Conservation (phyloP, 441 rosid genomes). For the Populus hybrid region DNA sequence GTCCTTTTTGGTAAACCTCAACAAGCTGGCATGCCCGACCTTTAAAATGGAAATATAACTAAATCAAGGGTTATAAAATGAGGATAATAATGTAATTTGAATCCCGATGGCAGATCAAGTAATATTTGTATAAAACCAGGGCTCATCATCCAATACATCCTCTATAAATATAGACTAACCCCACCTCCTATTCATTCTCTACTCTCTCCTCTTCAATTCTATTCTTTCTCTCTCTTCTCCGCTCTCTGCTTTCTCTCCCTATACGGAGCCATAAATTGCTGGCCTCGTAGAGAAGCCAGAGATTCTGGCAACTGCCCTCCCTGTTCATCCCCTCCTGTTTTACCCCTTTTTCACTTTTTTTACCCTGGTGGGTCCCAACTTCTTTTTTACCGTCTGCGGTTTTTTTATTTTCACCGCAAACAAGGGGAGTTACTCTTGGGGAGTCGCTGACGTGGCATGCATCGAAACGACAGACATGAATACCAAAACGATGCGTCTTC, state of each 20-base stretch:
- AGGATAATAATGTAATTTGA: slow-evolving; percentile 26
- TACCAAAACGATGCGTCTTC: slow-evolving; percentile 95
- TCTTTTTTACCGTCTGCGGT: neutral
- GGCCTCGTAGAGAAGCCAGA: neutral
- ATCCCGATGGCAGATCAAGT: neutral
- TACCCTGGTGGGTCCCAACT: neutral
- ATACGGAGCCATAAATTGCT: neutral
- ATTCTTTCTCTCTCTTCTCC: neutral
- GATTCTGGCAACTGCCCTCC: neutral
- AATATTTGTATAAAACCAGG: neutral
- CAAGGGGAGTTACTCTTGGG: neutral
- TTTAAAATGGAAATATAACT: neutral
- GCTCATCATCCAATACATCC: slow-evolving; percentile 9
- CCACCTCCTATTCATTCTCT: neutral
- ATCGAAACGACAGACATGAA: slow-evolving; percentile 36
- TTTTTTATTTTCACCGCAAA: neutral
- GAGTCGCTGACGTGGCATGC: slow-evolving; percentile 72
- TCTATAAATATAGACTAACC: slow-evolving; percentile 38
- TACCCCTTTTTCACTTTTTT: neutral
- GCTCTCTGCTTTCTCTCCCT: no score
- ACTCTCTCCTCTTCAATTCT: neutral
- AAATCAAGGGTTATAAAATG: neutral
- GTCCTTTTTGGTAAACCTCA: neutral
- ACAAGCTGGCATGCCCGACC: neutral
- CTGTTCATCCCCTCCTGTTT: neutral